These are phyloP conservation scores for Hansenula anomala DNA, from an alignment of 1,139 yeast species.

Conservation along the genomic window DNA sequence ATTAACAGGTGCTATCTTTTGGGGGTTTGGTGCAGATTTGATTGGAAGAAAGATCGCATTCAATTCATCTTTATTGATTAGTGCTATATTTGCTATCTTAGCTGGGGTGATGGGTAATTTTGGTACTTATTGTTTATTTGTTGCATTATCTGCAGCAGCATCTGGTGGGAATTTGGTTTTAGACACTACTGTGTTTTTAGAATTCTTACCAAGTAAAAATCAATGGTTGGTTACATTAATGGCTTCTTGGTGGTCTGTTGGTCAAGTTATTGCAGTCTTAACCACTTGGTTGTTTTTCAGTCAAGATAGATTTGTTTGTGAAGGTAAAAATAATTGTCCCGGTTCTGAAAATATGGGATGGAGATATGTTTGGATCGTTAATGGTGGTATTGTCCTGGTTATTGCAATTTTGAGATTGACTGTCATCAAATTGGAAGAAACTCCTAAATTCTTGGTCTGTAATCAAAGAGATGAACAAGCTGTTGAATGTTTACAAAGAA, in stretches of 20 bases:
- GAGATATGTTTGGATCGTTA: slow-evolving; percentile 46
- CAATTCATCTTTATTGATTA: slow-evolving; percentile 41
- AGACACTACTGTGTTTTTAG: slow-evolving; percentile 46
- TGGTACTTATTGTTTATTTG: slow-evolving; percentile 37
- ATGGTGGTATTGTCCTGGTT: slow-evolving; percentile 41
- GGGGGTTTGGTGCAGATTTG: slow-evolving; percentile 51
- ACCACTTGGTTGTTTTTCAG: slow-evolving; percentile 41
- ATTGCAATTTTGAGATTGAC: slow-evolving; percentile 41
- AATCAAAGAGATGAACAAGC: slow-evolving; percentile 46
- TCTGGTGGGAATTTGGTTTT: slow-evolving; percentile 51
- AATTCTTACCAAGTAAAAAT: slow-evolving; percentile 41
- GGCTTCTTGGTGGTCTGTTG: slow-evolving; percentile 52
- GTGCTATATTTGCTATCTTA: slow-evolving; percentile 41
- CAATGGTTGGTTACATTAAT: slow-evolving; percentile 45
- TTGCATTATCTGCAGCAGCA: slow-evolving; percentile 36
- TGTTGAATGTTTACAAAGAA: slow-evolving; percentile 28
- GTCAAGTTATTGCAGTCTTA: slow-evolving; percentile 44
- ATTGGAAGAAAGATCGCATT: slow-evolving; percentile 49
- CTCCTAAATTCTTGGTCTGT: slow-evolving; percentile 45
- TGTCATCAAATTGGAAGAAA: slow-evolving; percentile 39
- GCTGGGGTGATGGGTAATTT: slow-evolving; percentile 39
- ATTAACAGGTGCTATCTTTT: slow-evolving; percentile 42
- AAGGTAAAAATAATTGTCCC: slow-evolving; percentile 30
- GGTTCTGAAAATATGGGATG: slow-evolving; percentile 42
- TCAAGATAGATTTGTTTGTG: slow-evolving; percentile 14